These are phyloP conservation scores for Podospora didyma DNA, from an alignment of 495 filamentous ascomycete genomes.

Conservation along the genomic window DNA sequence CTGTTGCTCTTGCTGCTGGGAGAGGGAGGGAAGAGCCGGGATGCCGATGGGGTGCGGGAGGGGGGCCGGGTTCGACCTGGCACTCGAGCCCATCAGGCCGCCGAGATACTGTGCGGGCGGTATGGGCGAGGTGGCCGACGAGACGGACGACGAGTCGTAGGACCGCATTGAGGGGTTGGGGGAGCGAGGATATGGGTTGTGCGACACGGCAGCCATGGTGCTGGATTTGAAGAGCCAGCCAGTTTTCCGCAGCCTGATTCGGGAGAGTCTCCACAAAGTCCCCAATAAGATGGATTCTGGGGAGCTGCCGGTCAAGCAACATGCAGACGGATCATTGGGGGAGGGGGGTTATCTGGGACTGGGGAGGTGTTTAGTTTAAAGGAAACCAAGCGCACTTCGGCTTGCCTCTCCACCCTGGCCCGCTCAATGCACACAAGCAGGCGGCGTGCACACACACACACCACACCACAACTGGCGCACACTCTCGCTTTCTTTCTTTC, in stretches of 20 bases:
- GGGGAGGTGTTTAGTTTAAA: conserved; percentile 20
- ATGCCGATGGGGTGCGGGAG: conserved; percentile 43
- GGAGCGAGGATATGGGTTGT: conserved; percentile 50
- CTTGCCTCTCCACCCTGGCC: conserved; percentile 9
- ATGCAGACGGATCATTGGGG: conserved; percentile 36
- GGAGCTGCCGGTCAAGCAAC: conserved; percentile 40
- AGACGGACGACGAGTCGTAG: conserved; percentile 53
- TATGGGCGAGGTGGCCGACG: conserved; percentile 52
- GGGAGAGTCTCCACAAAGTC: conserved; percentile 34
- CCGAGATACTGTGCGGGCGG: conserved; percentile 40
- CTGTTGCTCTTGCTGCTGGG: conserved; percentile 4
- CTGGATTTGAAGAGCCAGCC: conserved; percentile 23
- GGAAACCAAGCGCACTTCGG: conserved; percentile 11
- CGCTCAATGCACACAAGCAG: conserved; percentile 8
- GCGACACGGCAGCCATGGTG: conserved; percentile 51
- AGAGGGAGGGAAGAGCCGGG: conserved; percentile 34
- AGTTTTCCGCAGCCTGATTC: conserved; percentile 29
- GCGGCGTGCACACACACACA: not conserved
- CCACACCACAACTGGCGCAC: too few species aligned
- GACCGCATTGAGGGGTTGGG: conserved; percentile 50
- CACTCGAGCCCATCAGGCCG: conserved; percentile 41
- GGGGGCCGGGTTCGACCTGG: conserved; percentile 32
- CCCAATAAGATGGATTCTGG: conserved; percentile 36
- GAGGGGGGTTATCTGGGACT: conserved; percentile 17
- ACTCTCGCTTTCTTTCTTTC: not conserved